phyloP scores from a whole-genome alignment of 106 monocot species.

The Agapanthus africanus region DNA sequence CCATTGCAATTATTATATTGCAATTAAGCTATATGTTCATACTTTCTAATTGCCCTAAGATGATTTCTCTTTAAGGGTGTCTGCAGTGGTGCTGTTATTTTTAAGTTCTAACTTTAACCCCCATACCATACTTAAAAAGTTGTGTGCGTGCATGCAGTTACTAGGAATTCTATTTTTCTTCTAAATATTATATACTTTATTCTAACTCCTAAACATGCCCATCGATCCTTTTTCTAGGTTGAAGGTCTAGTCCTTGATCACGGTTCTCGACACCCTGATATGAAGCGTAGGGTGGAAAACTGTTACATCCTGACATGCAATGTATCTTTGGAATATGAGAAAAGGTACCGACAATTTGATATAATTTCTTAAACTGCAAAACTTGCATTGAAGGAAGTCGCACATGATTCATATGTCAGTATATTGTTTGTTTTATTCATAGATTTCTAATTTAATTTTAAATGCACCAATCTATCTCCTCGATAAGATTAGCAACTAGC shows the following conservation, averaged over 20 bases:
- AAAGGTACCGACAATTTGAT: conserved; percentile 50
- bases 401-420: not conserved
- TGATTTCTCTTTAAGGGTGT: not conserved
- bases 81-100: not conserved
- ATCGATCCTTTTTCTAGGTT: conserved; percentile 33
- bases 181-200: not conserved
- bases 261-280: conserved; percentile 96
- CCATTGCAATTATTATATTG: not conserved
- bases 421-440: not conserved
- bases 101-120: not conserved
- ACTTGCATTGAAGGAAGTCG: not conserved
- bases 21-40: not conserved
- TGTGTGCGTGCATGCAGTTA: not conserved
- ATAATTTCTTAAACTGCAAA: not conserved
- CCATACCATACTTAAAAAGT: not conserved
- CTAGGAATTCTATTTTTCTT: not conserved
- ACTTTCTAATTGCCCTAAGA: not conserved
- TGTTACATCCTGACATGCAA: conserved; percentile 94
- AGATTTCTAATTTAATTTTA: not conserved
- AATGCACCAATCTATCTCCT: no score
- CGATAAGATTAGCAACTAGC: no score
- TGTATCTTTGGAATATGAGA: conserved; percentile 94
- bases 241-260: conserved; percentile 98
- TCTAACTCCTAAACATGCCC: not conserved
- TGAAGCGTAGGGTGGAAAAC: conserved; percentile 87